A percentile compares a stretch with the other conserved stretches of the same genome.
phyloP scores from a whole-genome alignment of 148 eudicot genomes.

The Camellia sinensis region DNA sequence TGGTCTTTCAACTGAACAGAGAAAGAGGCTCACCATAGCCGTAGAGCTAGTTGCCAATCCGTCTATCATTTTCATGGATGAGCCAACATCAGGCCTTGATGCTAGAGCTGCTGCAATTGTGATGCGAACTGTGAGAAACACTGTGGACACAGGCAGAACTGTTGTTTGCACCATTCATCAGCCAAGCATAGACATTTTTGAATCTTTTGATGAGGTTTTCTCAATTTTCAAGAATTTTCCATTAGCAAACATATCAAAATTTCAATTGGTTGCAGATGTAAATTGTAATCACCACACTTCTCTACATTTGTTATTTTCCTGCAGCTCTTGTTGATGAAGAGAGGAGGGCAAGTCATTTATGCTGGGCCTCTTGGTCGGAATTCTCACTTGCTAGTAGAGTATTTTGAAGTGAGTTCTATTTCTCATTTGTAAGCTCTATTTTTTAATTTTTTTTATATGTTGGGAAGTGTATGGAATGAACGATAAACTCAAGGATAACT shows the following conservation, averaged over 20 bases:
- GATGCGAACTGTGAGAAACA: conserved; percentile 58
- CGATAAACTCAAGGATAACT: no score
- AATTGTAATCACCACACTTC: background rate
- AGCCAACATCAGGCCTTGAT: conserved; percentile 57
- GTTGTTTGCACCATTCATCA: conserved; percentile 68
- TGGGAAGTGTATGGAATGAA: no score
- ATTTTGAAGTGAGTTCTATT: conserved; percentile 37
- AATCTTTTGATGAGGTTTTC: conserved; percentile 58
- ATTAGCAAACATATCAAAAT: no score
- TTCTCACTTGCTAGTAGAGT: conserved; percentile 37
- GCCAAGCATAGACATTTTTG: conserved; percentile 61
- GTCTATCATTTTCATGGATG: conserved; percentile 61
- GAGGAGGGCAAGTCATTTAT: conserved; percentile 53
- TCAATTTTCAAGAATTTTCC: background rate
- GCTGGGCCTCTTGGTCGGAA: conserved; percentile 44
- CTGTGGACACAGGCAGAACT: conserved; percentile 58
- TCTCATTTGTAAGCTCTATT: background rate
- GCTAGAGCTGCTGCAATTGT: conserved; percentile 66
- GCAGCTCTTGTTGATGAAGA: conserved; percentile 50
- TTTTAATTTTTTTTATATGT: no score
- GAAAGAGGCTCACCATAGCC: conserved; percentile 57
- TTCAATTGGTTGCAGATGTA: no score
- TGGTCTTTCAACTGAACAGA: conserved; percentile 56
- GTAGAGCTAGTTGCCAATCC: conserved; percentile 58
- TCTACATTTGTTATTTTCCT: background rate